Conservation (phyloP, 805 yeast genomes). For the Hemisphaericaspora nanyangensis region DNA sequence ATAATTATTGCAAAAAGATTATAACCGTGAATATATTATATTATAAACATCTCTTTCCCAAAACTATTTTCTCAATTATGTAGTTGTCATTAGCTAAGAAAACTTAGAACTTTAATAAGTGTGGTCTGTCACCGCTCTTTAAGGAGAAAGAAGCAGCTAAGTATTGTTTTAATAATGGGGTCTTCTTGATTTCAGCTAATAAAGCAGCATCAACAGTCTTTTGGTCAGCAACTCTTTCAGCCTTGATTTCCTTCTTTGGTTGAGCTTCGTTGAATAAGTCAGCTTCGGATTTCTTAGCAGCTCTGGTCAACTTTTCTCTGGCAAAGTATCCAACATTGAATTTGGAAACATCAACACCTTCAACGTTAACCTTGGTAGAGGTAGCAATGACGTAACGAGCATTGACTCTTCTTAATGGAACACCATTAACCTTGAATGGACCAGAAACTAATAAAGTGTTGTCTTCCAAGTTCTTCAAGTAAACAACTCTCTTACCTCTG, state of each 20-base stretch:
- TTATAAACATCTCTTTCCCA: too few species aligned
- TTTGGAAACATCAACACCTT: conserved; percentile 80
- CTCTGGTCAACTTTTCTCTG: conserved; percentile 83
- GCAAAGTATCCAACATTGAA: conserved; percentile 95
- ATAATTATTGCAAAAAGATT: too few species aligned
- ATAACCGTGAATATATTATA: too few species aligned
- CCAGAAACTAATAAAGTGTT: conserved; percentile 96
- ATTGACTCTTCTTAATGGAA: conserved; percentile 98
- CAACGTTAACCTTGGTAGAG: conserved; percentile 83
- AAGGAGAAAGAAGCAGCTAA: conserved; percentile 92
- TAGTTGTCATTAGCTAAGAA: too few species aligned
- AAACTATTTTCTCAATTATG: not conserved
- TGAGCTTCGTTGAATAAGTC: conserved; percentile 78
- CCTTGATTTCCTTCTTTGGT: conserved; percentile 82
- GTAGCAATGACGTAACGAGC: conserved; percentile 99
- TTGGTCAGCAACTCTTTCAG: conserved; percentile 96
- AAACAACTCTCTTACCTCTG: conserved; percentile 99
- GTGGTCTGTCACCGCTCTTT: conserved; percentile 98
- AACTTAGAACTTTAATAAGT: conserved; percentile 89
- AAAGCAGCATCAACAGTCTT: conserved; percentile 90
- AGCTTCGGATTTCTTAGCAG: conserved; percentile 77
- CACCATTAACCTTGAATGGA: conserved; percentile 99
- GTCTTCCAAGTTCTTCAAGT: conserved; percentile 95
- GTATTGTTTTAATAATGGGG: conserved; percentile 96
- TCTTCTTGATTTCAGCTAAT: conserved; percentile 92